These are phyloP conservation scores for Fraxinus ornus DNA, from an alignment of 305 asterid species.

Conservation along the genomic window DNA sequence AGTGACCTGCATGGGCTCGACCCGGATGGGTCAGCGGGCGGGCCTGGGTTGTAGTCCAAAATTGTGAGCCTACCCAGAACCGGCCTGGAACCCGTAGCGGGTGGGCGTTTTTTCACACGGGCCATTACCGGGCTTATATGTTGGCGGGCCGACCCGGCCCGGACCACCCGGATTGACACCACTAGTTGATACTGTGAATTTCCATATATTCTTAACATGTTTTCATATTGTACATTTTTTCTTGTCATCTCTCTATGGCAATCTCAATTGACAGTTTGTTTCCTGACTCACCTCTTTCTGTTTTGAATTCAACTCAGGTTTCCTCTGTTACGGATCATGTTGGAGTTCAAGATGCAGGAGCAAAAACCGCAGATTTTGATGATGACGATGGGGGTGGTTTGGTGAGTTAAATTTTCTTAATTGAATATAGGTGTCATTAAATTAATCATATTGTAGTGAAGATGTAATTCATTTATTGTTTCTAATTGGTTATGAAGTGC, in stretches of 20 bases:
- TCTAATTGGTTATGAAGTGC: neutral
- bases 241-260: neutral
- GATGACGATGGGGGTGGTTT: constrained; percentile 98
- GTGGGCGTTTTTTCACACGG: no score
- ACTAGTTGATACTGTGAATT: neutral
- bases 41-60: no score
- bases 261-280: neutral
- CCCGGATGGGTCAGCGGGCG: no score
- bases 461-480: neutral
- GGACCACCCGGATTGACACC: no score
- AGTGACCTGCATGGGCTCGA: no score
- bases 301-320: neutral
- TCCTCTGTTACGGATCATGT: constrained; percentile 87
- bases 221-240: neutral
- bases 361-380: constrained; percentile 98
- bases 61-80: no score
- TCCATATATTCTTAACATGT: neutral
- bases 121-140: no score
- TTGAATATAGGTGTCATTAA: constrained; percentile 13
- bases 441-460: neutral
- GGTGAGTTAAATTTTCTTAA: constrained; percentile 47
- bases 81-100: no score
- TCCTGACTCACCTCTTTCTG: neutral
- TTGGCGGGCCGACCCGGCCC: no score
- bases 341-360: constrained; percentile 80